These are phyloP conservation scores for Gaeumannomyces tritici DNA, from an alignment of 2,329 filamentous ascomycete genomes.

Conservation along the genomic window DNA sequence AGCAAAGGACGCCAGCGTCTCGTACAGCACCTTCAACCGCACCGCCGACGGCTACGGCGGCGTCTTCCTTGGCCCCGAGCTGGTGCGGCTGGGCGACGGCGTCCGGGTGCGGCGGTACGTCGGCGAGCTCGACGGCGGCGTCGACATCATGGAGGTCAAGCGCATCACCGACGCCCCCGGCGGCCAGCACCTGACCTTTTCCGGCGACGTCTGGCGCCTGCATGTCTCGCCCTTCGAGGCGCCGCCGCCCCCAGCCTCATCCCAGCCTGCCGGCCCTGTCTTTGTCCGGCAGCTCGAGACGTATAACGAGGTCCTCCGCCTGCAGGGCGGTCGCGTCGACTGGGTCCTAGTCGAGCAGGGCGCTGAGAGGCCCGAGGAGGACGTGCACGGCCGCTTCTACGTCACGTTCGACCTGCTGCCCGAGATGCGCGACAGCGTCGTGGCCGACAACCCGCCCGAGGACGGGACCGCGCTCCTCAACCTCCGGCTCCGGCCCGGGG, in stretches of 20 bases:
- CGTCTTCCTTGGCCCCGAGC: slow-evolving; percentile 25
- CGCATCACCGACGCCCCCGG: slow-evolving; percentile 13
- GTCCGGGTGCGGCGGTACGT: slow-evolving; percentile 16
- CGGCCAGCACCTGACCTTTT: slow-evolving; percentile 12
- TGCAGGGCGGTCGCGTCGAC: slow-evolving; percentile 1
- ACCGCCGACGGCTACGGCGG: slow-evolving; percentile 16
- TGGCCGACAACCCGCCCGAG: neutral
- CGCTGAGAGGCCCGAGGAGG: neutral
- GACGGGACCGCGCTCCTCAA: slow-evolving; percentile 2
- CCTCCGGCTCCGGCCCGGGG: neutral
- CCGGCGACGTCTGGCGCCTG: slow-evolving; percentile 14
- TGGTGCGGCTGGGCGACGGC: slow-evolving; percentile 22
- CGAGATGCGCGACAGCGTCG: neutral
- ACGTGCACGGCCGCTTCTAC: slow-evolving; percentile 4
- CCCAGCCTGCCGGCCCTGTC: slow-evolving; percentile 11
- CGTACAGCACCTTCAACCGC: slow-evolving; percentile 22
- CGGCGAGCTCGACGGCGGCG: slow-evolving; percentile 2
- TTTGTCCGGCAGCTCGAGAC: slow-evolving; percentile 17
- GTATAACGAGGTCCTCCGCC: slow-evolving; percentile 4
- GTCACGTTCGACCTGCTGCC: slow-evolving; percentile 4
- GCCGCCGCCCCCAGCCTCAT: slow-evolving; percentile 1
- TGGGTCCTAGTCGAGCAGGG: slow-evolving; percentile 3
- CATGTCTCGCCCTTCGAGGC: neutral
- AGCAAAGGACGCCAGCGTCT: slow-evolving; percentile 23
- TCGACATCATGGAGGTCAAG: slow-evolving; percentile 18